Conservation (phyloP, 2,329 filamentous ascomycete genomes). For the Hypoxylon sp. region DNA sequence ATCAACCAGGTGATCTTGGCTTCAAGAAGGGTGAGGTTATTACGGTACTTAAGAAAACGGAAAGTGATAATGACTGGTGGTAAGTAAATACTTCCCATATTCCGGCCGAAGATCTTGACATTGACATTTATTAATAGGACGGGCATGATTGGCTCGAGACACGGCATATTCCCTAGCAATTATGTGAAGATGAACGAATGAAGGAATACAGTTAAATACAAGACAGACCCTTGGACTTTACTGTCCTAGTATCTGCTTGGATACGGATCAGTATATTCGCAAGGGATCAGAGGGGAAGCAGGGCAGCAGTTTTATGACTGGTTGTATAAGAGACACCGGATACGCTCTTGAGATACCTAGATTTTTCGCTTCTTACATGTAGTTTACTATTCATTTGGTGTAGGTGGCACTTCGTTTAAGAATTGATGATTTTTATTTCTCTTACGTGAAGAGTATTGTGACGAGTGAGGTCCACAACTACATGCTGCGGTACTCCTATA, state of each 20-base stretch:
- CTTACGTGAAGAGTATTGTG: background rate
- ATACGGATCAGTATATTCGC: conserved; percentile 11
- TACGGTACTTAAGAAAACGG: conserved; percentile 91
- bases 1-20: conserved; percentile 88
- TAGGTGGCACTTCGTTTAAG: conserved; percentile 10
- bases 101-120: background rate
- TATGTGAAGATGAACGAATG: conserved; percentile 70
- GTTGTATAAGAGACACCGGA: conserved; percentile 28
- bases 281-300: conserved; percentile 6
- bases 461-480: too few relatives aligned
- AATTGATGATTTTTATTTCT: conserved; percentile 8
- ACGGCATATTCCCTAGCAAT: conserved; percentile 92
- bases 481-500: too few relatives aligned
- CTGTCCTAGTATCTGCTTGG: background rate
- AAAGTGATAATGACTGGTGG: conserved; percentile 96
- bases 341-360: conserved; percentile 24
- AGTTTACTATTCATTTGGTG: conserved; percentile 18
- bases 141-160: conserved; percentile 81
- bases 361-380: conserved; percentile 23
- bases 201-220: too few relatives aligned
- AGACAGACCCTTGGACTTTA: background rate
- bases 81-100: conserved; percentile 54
- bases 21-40: conserved; percentile 99
- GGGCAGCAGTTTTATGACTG: conserved; percentile 23
- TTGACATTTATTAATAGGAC: conserved; percentile 65